Percentiles rank a stretch among this genome's conserved stretches.
These are phyloP conservation scores for Leccinum variicolor DNA, from an alignment of 768 basidiomycete species.

Conservation along the genomic window DNA sequence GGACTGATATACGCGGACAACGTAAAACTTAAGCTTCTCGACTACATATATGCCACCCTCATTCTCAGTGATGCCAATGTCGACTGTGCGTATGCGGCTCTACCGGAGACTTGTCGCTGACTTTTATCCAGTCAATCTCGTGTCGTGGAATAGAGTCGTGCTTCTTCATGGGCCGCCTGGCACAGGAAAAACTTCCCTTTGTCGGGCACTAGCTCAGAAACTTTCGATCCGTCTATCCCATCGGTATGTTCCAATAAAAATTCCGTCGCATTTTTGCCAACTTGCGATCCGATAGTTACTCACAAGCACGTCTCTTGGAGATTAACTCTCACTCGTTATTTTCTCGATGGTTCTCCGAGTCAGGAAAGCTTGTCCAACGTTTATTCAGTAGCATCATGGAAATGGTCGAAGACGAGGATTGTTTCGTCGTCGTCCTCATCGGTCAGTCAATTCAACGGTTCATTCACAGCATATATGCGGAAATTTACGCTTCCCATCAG, in stretches of 20 bases:
- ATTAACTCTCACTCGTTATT: constrained; percentile 99
- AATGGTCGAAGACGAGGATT: constrained; percentile 86
- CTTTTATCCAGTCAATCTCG: constrained; percentile 66
- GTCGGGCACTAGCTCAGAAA: constrained; percentile 93
- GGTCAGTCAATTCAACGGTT: constrained; percentile 42
- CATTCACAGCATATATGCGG: constrained; percentile 1
- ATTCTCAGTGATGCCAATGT: constrained; percentile 87
- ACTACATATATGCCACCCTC: constrained; percentile 93
- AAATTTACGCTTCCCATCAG: constrained; percentile 37
- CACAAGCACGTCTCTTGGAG: constrained; percentile 84
- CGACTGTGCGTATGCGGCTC: constrained; percentile 56
- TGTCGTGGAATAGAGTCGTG: constrained; percentile 95
- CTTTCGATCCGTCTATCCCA: constrained; percentile 86
- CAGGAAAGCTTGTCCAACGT: constrained; percentile 94
- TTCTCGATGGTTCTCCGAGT: constrained; percentile 99
- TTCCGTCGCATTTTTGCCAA: constrained; percentile 1
- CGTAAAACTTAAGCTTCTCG: constrained; percentile 84
- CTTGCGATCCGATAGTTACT: constrained; percentile 53
- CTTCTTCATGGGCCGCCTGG: constrained; percentile 96
- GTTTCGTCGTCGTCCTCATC: constrained; percentile 92
- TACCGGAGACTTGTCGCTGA: constrained; percentile 4
- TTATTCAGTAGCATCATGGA: constrained; percentile 88
- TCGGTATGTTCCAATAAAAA: constrained; percentile 44
- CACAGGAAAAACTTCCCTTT: constrained; percentile 95
- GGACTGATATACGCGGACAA: constrained; percentile 81